phyloP scores from a whole-genome alignment of 805 yeast species.

The Kluyveromyces siamensis region DNA sequence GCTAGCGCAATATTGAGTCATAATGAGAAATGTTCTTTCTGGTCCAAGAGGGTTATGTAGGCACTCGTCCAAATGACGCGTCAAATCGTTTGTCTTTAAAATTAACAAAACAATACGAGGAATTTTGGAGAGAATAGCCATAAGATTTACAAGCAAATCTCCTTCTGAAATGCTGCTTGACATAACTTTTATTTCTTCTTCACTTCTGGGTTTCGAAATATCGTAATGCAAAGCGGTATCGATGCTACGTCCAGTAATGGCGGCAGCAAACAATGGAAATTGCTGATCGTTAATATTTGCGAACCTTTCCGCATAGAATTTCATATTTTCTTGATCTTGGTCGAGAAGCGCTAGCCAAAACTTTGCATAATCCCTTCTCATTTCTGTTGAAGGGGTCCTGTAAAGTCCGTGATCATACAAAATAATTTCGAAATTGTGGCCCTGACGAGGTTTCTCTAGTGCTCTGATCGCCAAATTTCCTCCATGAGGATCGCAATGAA shows the following conservation, averaged over 20 bases:
- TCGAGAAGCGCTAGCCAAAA: constrained; percentile 89
- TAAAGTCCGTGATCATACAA: constrained; percentile 94
- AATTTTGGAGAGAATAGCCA: constrained; percentile 67
- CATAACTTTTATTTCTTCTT: constrained; percentile 61
- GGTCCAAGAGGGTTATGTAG: constrained; percentile 78
- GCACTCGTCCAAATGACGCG: constrained; percentile 79
- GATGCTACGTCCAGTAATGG: constrained; percentile 90
- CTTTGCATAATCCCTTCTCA: constrained; percentile 76
- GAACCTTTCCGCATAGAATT: constrained; percentile 61
- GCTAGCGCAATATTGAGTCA: constrained; percentile 83
- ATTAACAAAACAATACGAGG: constrained; percentile 83
- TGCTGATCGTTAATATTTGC: constrained; percentile 72
- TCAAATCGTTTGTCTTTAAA: constrained; percentile 87
- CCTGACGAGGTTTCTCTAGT: constrained; percentile 18
- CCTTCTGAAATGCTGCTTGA: constrained; percentile 50
- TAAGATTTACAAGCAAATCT: constrained; percentile 61
- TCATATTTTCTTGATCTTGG: constrained; percentile 57
- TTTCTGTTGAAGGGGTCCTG: constrained; percentile 66
- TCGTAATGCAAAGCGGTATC: constrained; percentile 63
- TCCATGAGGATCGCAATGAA: constrained; percentile 98
- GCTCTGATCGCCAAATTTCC: constrained; percentile 84
- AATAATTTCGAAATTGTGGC: constrained; percentile 80
- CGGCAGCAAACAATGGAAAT: constrained; percentile 81
- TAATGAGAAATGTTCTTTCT: constrained; percentile 75
- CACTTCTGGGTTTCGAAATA: constrained; percentile 43